A percentile compares a stretch with the other conserved stretches of the same genome.
Evolutionary conservation across 2,329 filamentous ascomycete genomes (phyloP).

Genomic region (Lojkania enalia): DNA sequence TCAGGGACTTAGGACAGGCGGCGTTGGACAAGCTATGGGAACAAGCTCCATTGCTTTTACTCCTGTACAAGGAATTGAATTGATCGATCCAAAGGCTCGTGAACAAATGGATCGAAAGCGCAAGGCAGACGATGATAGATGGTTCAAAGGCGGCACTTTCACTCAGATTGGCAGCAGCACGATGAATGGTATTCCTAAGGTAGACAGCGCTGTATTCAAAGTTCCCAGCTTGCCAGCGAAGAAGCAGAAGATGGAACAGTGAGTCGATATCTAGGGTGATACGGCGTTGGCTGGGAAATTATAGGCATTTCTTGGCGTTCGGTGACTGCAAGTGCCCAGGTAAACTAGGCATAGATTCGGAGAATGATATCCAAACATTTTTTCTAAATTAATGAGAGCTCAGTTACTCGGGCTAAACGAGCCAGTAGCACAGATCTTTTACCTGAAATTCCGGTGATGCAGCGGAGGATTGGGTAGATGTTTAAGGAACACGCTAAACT

Average conservation of each 20-base stretch:
- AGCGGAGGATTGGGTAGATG: no score
- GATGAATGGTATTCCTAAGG: conserved; percentile 39
- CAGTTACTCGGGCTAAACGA: no score
- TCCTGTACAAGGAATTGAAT: conserved; percentile 88
- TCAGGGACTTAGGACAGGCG: conserved; percentile 77
- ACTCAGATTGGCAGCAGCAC: conserved; percentile 66
- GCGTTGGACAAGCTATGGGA: conserved; percentile 72
- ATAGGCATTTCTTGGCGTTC: no score
- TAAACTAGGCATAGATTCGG: no score
- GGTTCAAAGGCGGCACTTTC: conserved; percentile 97
- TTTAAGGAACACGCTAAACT: no score
- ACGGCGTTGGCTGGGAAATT: no score
- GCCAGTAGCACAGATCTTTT: no score
- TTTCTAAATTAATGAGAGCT: no score
- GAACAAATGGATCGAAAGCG: conserved; percentile 87
- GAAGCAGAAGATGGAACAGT: conserved; percentile 49
- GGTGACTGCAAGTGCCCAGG: no score
- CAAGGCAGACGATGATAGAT: conserved; percentile 91
- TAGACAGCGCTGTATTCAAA: conserved; percentile 72
- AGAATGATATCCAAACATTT: no score
- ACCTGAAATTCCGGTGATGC: no score
- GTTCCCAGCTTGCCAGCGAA: conserved; percentile 79
- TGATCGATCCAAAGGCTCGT: conserved; percentile 90
- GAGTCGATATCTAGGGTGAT: no score
- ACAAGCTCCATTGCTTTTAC: conserved; percentile 92